Conservation (phyloP, 192 early-diverging fungal genomes). For the Endogone sp. region DNA sequence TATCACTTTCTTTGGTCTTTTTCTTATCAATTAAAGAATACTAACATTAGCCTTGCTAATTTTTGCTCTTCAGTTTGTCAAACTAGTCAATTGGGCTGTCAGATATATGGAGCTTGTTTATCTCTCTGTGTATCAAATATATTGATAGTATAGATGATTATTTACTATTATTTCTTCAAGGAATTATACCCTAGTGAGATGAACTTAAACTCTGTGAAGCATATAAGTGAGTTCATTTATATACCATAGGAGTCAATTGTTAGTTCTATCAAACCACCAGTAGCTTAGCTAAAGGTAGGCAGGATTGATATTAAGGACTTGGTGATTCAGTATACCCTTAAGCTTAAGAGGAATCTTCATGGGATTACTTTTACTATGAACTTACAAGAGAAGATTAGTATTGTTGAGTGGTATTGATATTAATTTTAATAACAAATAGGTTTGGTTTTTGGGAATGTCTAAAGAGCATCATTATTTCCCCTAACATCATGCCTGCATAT, state of each 20-base stretch:
- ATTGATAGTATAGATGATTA: background rate
- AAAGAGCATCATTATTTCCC: too few species aligned
- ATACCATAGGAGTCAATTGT: constrained; percentile 63
- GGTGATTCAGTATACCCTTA: constrained; percentile 66
- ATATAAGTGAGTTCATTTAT: constrained; percentile 66
- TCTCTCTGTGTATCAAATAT: too few species aligned
- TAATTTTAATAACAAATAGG: background rate
- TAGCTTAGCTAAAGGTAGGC: constrained; percentile 60
- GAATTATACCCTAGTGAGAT: constrained; percentile 68
- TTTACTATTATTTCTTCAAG: constrained; percentile 17
- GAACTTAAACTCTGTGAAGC: constrained; percentile 75
- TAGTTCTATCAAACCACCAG: constrained; percentile 35
- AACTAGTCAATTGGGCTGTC: constrained; percentile 67
- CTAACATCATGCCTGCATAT: too few species aligned
- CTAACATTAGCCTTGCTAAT: constrained; percentile 79
- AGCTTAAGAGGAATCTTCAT: constrained; percentile 61
- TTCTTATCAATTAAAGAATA: constrained; percentile 48
- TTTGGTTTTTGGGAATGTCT: too few species aligned
- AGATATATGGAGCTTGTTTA: constrained; percentile 22
- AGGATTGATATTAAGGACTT: constrained; percentile 58
- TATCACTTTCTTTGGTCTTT: constrained; percentile 64
- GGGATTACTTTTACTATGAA: constrained; percentile 58
- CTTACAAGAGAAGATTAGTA: constrained; percentile 64
- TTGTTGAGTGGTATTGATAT: constrained; percentile 59
- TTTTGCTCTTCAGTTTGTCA: constrained; percentile 72